A percentile compares a stretch with the other conserved stretches of the same genome.
Conservation (phyloP, 2,329 filamentous ascomycete species). For the Tolypocladium endophyticum region DNA sequence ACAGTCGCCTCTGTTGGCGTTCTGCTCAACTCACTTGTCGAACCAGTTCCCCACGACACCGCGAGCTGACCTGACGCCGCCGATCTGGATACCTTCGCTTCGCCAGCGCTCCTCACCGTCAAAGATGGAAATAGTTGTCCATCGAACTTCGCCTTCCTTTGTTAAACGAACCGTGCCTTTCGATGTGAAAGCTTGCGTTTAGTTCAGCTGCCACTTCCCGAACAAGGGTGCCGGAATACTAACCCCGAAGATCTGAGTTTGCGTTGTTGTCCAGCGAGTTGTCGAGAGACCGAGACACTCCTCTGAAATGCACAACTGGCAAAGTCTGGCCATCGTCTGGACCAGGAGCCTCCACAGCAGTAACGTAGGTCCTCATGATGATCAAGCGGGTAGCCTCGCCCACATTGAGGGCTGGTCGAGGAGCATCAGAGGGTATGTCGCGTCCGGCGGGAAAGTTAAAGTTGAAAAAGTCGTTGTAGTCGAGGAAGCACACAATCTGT, state of each 20-base stretch:
- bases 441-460: slow-evolving; percentile 55
- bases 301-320: slow-evolving; percentile 60
- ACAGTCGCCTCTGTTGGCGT: background rate
- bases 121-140: slow-evolving; percentile 58
- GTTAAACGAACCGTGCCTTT: slow-evolving; percentile 55
- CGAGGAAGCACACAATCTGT: slow-evolving; percentile 39
- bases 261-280: slow-evolving; percentile 58
- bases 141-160: slow-evolving; percentile 59
- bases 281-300: slow-evolving; percentile 51
- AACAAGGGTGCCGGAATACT: slow-evolving; percentile 9
- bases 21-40: slow-evolving; percentile 44
- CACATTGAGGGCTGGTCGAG: slow-evolving; percentile 42
- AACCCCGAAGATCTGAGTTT: slow-evolving; percentile 55
- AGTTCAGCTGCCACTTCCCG: slow-evolving; percentile 5
- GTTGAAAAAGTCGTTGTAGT: slow-evolving; percentile 61
- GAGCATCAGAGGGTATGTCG: slow-evolving; percentile 28
- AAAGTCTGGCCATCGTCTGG: slow-evolving; percentile 44
- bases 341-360: slow-evolving; percentile 47
- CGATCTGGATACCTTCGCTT: slow-evolving; percentile 67
- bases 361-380: slow-evolving; percentile 54
- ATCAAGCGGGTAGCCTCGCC: slow-evolving; percentile 63
- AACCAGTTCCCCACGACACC: slow-evolving; percentile 72
- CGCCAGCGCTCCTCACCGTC: slow-evolving; percentile 61
- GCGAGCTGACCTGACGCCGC: slow-evolving; percentile 52
- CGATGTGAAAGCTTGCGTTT: slow-evolving; percentile 12